Evolutionary conservation across 768 basidiomycete species (phyloP).

Genomic region (Mrakia blollopis): DNA sequence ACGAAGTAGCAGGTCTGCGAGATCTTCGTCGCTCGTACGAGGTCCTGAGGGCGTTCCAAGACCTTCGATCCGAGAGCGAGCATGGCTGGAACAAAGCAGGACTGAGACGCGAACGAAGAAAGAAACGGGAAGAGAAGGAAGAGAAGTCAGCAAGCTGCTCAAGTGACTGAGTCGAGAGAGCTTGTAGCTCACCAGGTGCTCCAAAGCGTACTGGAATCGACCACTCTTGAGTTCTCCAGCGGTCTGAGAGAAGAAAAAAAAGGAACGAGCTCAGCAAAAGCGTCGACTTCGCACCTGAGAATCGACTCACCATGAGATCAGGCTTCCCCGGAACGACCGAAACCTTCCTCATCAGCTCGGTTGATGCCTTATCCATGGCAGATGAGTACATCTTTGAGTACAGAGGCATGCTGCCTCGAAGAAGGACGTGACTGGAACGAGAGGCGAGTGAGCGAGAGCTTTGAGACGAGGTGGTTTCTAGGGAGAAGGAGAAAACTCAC

Average conservation of each 20-base stretch:
- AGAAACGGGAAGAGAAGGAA: not conserved
- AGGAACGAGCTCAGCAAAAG: not conserved
- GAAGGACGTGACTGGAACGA: not conserved
- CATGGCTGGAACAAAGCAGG: slow-evolving; percentile 17
- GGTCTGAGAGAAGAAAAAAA: not conserved
- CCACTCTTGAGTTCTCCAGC: slow-evolving; percentile 27
- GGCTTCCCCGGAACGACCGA: slow-evolving; percentile 15
- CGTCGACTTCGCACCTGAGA: not conserved
- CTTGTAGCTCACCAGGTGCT: slow-evolving; percentile 8
- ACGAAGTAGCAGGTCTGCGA: slow-evolving; percentile 31
- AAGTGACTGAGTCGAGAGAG: not conserved
- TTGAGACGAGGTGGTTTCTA: not conserved
- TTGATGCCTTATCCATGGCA: not conserved
- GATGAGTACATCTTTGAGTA: not conserved
- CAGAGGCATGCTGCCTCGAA: not conserved
- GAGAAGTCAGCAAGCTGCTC: not conserved
- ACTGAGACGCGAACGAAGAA: not conserved
- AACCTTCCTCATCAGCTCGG: slow-evolving; percentile 13
- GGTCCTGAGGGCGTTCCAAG: slow-evolving; percentile 20
- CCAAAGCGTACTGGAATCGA: slow-evolving; percentile 19
- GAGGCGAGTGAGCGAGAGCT: not conserved
- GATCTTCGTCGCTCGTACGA: slow-evolving; percentile 17
- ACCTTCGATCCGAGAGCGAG: slow-evolving; percentile 14
- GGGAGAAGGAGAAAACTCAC: not conserved
- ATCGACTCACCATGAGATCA: not conserved